phyloP scores from a whole-genome alignment of 352 stramenopile genomes.

The Phytophthora tentaculata region DNA sequence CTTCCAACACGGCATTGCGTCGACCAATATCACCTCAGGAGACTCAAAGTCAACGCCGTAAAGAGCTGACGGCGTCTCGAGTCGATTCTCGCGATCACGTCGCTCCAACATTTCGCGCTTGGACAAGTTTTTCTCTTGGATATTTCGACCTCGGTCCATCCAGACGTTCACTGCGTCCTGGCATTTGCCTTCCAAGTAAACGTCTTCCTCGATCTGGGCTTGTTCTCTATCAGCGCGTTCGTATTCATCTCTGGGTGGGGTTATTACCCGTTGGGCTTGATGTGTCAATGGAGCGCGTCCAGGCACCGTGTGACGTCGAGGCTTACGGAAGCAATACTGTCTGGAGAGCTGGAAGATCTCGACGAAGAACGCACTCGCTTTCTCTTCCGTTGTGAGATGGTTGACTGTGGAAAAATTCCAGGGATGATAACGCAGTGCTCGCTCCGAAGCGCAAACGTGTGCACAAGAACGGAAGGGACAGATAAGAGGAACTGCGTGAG shows the following conservation, averaged over 20 bases:
- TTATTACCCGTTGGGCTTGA: constrained; percentile 8
- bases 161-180: constrained; percentile 54
- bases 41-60: constrained; percentile 74
- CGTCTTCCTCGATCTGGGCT: constrained; percentile 52
- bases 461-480: constrained; percentile 75
- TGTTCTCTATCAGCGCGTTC: constrained; percentile 28
- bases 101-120: constrained; percentile 34
- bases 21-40: constrained; percentile 64
- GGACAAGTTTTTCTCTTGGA: constrained; percentile 54
- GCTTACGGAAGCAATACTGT: constrained; percentile 81
- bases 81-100: constrained; percentile 46
- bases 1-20: constrained; percentile 60
- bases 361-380: constrained; percentile 68
- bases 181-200: constrained; percentile 74
- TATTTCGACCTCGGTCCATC: constrained; percentile 39
- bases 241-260: constrained; percentile 32
- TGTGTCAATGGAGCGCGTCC: constrained; percentile 11
- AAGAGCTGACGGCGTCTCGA: constrained; percentile 41
- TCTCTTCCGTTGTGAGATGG: constrained; percentile 60
- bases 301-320: constrained; percentile 52
- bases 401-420: constrained; percentile 71
- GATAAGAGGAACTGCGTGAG: constrained; percentile 67
- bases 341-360: constrained; percentile 75
- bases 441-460: constrained; percentile 73
- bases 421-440: constrained; percentile 77